Base-by-base conservation (phyloP, 2,329 filamentous ascomycete species). In the Ascochyta lentis region DNA sequence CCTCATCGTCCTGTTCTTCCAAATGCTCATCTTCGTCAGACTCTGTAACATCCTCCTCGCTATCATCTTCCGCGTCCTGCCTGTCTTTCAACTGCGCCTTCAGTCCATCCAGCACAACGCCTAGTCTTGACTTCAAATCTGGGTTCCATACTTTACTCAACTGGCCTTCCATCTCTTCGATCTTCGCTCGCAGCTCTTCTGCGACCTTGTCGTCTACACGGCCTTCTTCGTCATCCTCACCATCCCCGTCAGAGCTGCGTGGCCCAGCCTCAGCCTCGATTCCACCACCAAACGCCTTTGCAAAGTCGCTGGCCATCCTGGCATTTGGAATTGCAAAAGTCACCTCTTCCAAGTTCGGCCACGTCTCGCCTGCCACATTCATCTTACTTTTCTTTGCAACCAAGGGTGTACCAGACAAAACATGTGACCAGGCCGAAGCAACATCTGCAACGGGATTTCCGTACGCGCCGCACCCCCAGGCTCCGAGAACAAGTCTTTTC, bases 401-500 rank as follows among this genome's bases (percentile, higher is more conserved):
- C 34, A 35, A 22, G 8, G 2, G 16, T 33, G 40, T 15, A 5
- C 5, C 19, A 5, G 53, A 27, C 4, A 74, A 31, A 4, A 71
- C 69, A 54, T 74, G 79, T 56, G 76, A 77, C 81, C 86, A 89
- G 0, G 82, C 79, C 16, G 76, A 72, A 13, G 86, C 85, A 27
- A 89, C 74, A 68, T 88, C 84, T 1, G 73, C 73, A 0, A 86
- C 80, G 0, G 86, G 86, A 58, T 89, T 88, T 0, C 84, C 85
- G 54, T 87, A 86, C 0, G 84, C 84, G 3, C 86, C 86, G 56
- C 85, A 88, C 0, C 86, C 86, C 85, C 86, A 88, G 0, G 86
- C 85, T 0, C 86, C 86, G 0, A 89, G 75, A 0, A 89, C 82
- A 0, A 88, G 63, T 51, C 75, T 80, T 34, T 73, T 76, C 4